These are phyloP conservation scores for Blastobotrys proliferans DNA, from an alignment of 1,139 yeast species.

Conservation along the genomic window DNA sequence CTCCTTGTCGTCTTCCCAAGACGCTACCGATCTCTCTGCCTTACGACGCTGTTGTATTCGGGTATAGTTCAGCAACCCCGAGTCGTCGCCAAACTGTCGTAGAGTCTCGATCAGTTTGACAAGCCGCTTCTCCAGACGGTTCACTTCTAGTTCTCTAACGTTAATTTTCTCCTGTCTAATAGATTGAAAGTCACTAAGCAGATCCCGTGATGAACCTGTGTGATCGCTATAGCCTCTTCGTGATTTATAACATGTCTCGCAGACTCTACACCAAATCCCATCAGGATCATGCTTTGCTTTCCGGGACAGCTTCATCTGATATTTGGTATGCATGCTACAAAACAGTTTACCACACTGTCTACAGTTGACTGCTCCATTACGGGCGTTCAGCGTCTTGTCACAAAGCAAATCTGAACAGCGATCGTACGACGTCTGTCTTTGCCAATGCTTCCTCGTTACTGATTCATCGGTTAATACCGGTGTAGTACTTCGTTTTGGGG, in stretches of 20 bases:
- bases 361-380: conserved; percentile 35
- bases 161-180: conserved; percentile 43
- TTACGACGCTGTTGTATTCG: conserved; percentile 30
- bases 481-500: conserved; percentile 9
- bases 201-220: conserved; percentile 42
- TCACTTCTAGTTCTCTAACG: conserved; percentile 43
- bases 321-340: conserved; percentile 62
- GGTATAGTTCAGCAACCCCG: conserved; percentile 27
- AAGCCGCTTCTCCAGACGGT: conserved; percentile 62
- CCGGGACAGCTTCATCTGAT: conserved; percentile 44
- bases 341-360: conserved; percentile 63
- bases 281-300: conserved; percentile 46
- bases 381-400: conserved; percentile 27
- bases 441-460: conserved; percentile 63
- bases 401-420: conserved; percentile 33
- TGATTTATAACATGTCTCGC: conserved; percentile 53
- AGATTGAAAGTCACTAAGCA: conserved; percentile 42
- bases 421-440: conserved; percentile 34
- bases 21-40: conserved; percentile 52
- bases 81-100: conserved; percentile 20
- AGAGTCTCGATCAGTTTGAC: conserved; percentile 42
- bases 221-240: conserved; percentile 52
- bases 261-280: conserved; percentile 71
- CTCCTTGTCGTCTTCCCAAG: conserved; percentile 62
- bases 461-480: conserved; percentile 25